Base-by-base conservation (phyloP, 2,329 filamentous ascomycete species). In the Paecilomyces niveus region DNA sequence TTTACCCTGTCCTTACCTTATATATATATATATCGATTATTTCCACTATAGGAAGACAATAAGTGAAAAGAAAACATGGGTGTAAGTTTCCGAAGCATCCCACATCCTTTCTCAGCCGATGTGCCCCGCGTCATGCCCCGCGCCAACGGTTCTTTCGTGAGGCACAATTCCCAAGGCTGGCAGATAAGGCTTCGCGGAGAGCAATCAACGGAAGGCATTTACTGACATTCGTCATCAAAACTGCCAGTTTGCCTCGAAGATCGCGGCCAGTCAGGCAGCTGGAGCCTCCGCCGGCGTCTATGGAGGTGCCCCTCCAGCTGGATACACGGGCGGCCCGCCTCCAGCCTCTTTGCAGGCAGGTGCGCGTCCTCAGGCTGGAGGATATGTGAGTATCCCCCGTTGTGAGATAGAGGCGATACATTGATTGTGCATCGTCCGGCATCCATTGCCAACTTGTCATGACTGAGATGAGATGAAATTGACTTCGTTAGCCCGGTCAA, bases 381-480 rank as follows among this genome's bases (percentile, higher is more conserved):
- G 77, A 73, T 83, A 84, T 71, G 83, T 85, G 75, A 80, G 83
- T 82, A 58, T 54, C 22, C 21, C 10, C 13, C 1, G 11, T 24
- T 26, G 7, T 2, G 3, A 52, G 22, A 52, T n/a, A 52, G 22
- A 26, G 21, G 51, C 8, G 24, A 24, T 10, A 26, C 10, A 2
- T 1, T 1, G 7, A 21, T 8, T 45, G 39, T 18, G 39, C 7
- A 45, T 45, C 5, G 5, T 10, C 15, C 7, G 15, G 39, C 39
- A 21, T 21, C 39, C n/a, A 18, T 18, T n/a, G 18, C n/a, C n/a
- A n/a, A 18, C 3, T 15, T 39, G 35, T n/a, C 13, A n/a, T 39
- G 35, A 45, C 3, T 45, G 35, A 18, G 35, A 45, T 18, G 35
- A 45, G 35, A 45, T n/a, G 18, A n/a, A 45, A 45, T n/a, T 45